A percentile compares a stretch with the other conserved stretches of the same genome.
Evolutionary conservation across 2,329 filamentous ascomycete genomes (phyloP).

Genomic region (Achaetomium macrosporum): DNA sequence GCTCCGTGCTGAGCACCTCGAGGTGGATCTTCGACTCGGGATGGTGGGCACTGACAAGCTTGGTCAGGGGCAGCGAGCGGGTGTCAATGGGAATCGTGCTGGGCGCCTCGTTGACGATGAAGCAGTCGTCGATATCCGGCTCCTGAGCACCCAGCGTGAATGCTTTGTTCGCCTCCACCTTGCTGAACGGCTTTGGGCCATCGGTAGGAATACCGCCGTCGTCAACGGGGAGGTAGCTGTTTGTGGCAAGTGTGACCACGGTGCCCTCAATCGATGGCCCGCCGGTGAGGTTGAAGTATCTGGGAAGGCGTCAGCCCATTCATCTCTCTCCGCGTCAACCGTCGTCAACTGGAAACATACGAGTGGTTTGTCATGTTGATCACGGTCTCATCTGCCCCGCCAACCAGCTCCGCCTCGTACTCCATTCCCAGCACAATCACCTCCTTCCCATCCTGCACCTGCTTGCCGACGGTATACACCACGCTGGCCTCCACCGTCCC

Average conservation of each 20-base stretch:
- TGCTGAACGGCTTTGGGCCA: conserved; percentile 57
- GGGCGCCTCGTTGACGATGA: conserved; percentile 65
- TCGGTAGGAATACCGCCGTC: conserved; percentile 67
- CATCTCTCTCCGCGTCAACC: not conserved
- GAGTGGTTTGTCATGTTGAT: conserved; percentile 96
- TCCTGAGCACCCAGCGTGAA: conserved; percentile 67
- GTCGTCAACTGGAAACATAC: conserved; percentile 38
- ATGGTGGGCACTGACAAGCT: conserved; percentile 68
- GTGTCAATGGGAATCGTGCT: conserved; percentile 59
- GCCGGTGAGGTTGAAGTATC: conserved; percentile 61
- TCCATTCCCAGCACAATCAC: conserved; percentile 75
- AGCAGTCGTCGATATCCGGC: conserved; percentile 86
- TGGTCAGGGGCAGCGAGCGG: conserved; percentile 54
- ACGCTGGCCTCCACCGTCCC: conserved; percentile 74
- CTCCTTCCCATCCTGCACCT: conserved; percentile 50
- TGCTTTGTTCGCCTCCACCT: conserved; percentile 56
- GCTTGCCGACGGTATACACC: conserved; percentile 70
- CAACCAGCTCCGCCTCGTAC: conserved; percentile 76
- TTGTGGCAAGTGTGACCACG: conserved; percentile 60
- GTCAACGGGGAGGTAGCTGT: conserved; percentile 68
- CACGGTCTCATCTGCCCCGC: conserved; percentile 74
- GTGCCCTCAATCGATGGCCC: conserved; percentile 49
- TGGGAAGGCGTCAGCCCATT: conserved; percentile 22
- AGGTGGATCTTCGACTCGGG: conserved; percentile 70
- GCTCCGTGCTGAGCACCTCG: conserved; percentile 85